These are phyloP conservation scores for Helianthus tuberosus DNA, from an alignment of 129 eudicot genomes.

Conservation along the genomic window DNA sequence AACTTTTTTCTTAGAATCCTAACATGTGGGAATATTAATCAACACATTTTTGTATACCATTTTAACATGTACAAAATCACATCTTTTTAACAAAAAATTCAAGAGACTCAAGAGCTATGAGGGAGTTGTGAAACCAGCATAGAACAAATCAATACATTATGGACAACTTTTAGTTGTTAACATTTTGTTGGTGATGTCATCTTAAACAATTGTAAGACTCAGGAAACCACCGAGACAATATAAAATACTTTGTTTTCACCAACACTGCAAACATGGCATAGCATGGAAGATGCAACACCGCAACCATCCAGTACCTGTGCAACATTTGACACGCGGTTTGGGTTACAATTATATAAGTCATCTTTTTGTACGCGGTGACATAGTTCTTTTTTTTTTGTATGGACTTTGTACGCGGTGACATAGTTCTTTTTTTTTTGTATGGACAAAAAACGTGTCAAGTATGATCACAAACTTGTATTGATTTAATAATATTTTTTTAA, in stretches of 20 bases:
- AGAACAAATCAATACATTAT: not conserved
- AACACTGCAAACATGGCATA: conserved; percentile 49
- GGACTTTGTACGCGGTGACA: too few species aligned
- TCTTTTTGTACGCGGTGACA: not conserved
- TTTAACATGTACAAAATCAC: too few species aligned
- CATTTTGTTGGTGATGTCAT: conserved; percentile 15
- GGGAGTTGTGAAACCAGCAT: not conserved
- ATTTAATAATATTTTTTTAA: not conserved
- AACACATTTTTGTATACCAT: too few species aligned
- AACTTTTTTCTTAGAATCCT: too few species aligned
- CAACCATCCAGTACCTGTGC: conserved; percentile 51
- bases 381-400: too few species aligned
- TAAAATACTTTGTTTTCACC: conserved; percentile 49
- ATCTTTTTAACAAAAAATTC: too few species aligned
- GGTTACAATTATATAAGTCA: not conserved
- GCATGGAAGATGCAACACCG: conserved; percentile 69
- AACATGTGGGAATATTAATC: too few species aligned
- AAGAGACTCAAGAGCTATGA: too few species aligned
- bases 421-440: not conserved
- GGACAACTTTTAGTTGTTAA: not conserved
- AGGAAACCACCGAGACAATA: conserved; percentile 68
- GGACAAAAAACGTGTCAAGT: not conserved
- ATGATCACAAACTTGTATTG: not conserved
- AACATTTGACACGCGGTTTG: not conserved
- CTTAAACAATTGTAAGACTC: conserved; percentile 47